Evolutionary conservation across 768 basidiomycete genomes (phyloP).

Genomic region (Lyophyllum shimeji): DNA sequence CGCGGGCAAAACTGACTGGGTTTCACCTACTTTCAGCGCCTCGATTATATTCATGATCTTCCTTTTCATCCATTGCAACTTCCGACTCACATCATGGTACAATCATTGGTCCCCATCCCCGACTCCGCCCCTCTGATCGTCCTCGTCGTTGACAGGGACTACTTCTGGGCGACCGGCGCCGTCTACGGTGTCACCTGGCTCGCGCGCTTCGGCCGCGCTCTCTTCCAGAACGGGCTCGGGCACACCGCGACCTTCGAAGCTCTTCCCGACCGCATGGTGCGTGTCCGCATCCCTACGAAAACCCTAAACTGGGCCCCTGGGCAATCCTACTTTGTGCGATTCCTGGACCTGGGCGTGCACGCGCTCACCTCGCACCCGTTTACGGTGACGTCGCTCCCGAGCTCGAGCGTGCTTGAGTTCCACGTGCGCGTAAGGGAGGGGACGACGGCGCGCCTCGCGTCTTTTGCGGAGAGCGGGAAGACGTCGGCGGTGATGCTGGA

Average conservation of each 20-base stretch:
- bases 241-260: slow-evolving; percentile 22
- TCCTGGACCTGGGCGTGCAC: slow-evolving; percentile 19
- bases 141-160: slow-evolving; percentile 20
- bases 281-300: slow-evolving; percentile 18
- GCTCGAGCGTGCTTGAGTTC: slow-evolving; percentile 16
- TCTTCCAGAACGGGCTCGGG: slow-evolving; percentile 21
- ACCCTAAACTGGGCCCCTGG: slow-evolving; percentile 29
- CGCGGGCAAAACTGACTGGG: not conserved
- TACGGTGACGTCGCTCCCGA: slow-evolving; percentile 27
- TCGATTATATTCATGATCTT: slow-evolving; percentile 31
- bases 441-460: slow-evolving; percentile 22
- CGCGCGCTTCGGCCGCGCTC: slow-evolving; percentile 23
- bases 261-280: slow-evolving; percentile 25
- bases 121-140: not conserved
- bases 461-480: slow-evolving; percentile 9
- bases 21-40: slow-evolving; percentile 13
- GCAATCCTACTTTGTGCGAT: slow-evolving; percentile 26
- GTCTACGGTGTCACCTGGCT: slow-evolving; percentile 28
- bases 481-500: slow-evolving; percentile 22
- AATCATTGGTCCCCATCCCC: not conserved
- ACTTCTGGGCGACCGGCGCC: slow-evolving; percentile 30
- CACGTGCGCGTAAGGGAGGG: slow-evolving; percentile 28
- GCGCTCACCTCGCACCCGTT: slow-evolving; percentile 33
- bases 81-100: slow-evolving; percentile 28
- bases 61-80: slow-evolving; percentile 32